Percentiles rank a stretch among this genome's conserved stretches.
phyloP scores from a whole-genome alignment of 2,329 filamentous ascomycete genomes.

The Rhynchosporium graminicola region DNA sequence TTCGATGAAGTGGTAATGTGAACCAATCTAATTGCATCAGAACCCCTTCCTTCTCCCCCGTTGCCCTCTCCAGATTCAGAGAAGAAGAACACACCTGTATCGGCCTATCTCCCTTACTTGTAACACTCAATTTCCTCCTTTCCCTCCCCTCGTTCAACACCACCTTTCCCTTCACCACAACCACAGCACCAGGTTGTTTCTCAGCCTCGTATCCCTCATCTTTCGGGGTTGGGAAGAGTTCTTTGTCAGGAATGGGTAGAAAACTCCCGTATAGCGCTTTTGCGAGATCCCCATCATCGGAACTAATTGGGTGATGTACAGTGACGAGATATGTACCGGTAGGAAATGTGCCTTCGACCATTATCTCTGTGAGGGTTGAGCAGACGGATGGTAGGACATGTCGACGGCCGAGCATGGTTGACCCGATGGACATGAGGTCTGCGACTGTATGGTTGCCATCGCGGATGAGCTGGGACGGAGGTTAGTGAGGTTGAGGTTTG shows the following conservation, averaged over 20 bases:
- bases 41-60: background rate
- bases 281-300: constrained; percentile 83
- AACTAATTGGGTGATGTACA: constrained; percentile 84
- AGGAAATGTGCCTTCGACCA: constrained; percentile 92
- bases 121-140: constrained; percentile 74
- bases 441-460: constrained; percentile 92
- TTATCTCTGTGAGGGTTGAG: constrained; percentile 76
- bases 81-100: constrained; percentile 64
- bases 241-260: constrained; percentile 71
- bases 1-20: constrained; percentile 95
- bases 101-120: constrained; percentile 83
- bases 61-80: background rate
- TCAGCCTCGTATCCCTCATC: constrained; percentile 65
- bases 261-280: constrained; percentile 90
- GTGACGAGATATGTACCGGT: constrained; percentile 92
- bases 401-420: constrained; percentile 88
- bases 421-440: constrained; percentile 88
- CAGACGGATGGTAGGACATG: constrained; percentile 86
- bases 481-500: constrained; percentile 3
- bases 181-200: constrained; percentile 76
- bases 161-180: constrained; percentile 66
- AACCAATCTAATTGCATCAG: constrained; percentile 60
- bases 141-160: constrained; percentile 72
- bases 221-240: constrained; percentile 66
- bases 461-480: constrained; percentile 69